Conservation (phyloP, 2,329 filamentous ascomycete species). For the Xylariaceae sp. region DNA sequence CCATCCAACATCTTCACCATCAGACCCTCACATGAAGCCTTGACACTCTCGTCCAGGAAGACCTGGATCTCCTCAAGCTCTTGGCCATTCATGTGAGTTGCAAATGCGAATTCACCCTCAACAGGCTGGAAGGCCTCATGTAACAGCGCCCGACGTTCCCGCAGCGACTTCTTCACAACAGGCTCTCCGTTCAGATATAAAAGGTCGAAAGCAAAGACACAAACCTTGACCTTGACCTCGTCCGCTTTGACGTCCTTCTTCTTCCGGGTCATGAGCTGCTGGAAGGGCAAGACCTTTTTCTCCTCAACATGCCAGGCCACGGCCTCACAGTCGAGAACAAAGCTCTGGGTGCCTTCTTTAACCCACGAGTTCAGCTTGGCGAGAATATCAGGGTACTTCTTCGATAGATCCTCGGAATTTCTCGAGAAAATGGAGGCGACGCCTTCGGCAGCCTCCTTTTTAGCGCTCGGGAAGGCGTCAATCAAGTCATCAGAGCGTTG, state of each 20-base stretch:
- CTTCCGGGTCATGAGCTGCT: constrained; percentile 97
- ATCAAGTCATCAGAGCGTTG: constrained; percentile 66
- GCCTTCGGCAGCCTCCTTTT: constrained; percentile 63
- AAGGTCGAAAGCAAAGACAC: constrained; percentile 93
- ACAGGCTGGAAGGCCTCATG: constrained; percentile 65
- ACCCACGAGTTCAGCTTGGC: constrained; percentile 85
- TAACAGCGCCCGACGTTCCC: constrained; percentile 75
- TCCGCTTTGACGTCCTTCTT: constrained; percentile 94
- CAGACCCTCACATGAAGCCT: constrained; percentile 90
- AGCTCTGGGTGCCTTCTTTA: constrained; percentile 82
- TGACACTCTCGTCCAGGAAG: constrained; percentile 90
- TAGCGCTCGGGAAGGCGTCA: constrained; percentile 53
- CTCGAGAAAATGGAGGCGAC: constrained; percentile 92
- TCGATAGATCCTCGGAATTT: constrained; percentile 94
- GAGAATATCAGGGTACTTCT: constrained; percentile 95
- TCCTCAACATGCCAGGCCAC: constrained; percentile 93
- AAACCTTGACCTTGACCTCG: constrained; percentile 94
- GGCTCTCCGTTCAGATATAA: constrained; percentile 89
- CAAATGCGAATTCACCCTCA: constrained; percentile 89
- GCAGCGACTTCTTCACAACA: constrained; percentile 78
- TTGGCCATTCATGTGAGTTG: constrained; percentile 77
- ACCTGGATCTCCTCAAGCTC: constrained; percentile 90
- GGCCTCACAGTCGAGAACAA: constrained; percentile 97
- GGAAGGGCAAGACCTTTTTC: constrained; percentile 95
- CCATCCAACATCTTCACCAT: constrained; percentile 99